A percentile compares a stretch with the other conserved stretches of the same genome.
Evolutionary conservation across 164 flowering plant genomes (phyloP).

Genomic region (Aristolochia contorta): DNA sequence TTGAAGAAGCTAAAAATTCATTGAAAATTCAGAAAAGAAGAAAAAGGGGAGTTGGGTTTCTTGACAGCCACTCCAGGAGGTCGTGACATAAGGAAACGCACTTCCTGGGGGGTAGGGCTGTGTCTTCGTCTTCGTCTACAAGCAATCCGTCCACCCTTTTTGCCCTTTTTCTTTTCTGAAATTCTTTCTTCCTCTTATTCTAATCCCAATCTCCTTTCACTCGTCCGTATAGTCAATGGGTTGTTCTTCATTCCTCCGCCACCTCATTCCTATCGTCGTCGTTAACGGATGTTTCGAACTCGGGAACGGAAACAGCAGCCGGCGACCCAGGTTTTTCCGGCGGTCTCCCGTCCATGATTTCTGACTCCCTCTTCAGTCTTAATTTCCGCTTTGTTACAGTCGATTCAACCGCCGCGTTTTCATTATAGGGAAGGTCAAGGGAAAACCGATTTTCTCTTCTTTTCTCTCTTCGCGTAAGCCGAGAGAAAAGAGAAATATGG

Average conservation of each 20-base stretch:
- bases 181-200: neutral
- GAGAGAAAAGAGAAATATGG: constrained; percentile 5
- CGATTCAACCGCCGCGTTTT: neutral
- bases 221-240: neutral
- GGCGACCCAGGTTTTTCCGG: neutral
- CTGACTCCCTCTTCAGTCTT: neutral
- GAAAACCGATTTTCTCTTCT: neutral
- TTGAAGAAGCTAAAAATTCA: too few relatives aligned
- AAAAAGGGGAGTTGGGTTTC: constrained; percentile 7
- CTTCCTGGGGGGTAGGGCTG: constrained; percentile 7
- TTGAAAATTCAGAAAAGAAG: neutral
- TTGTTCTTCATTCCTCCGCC: neutral
- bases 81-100: constrained; percentile 12
- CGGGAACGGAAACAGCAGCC: constrained; percentile 1
- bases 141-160: constrained; percentile 11
- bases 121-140: constrained; percentile 9
- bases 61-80: constrained; percentile 26
- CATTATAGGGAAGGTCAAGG: too few relatives aligned
- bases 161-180: neutral
- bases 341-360: neutral
- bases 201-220: neutral
- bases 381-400: neutral
- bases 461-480: neutral
- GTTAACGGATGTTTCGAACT: constrained; percentile 6
- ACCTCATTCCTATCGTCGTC: neutral